These are phyloP conservation scores for Salvia splendens DNA, from an alignment of 257 asterid species.

Conservation along the genomic window DNA sequence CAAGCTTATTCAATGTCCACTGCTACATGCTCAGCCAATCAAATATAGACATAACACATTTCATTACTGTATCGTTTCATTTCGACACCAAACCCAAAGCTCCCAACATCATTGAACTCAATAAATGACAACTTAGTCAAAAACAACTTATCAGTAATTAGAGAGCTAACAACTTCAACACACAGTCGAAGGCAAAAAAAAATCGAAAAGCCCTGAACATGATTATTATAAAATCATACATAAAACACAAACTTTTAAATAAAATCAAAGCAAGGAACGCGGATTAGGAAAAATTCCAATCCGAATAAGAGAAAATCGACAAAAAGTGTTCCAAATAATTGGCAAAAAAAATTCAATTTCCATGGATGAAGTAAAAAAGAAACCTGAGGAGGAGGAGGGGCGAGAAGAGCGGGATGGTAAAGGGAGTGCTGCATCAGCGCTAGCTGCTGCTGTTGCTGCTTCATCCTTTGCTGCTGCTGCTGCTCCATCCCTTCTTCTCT, in stretches of 20 bases:
- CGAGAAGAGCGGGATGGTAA: conserved; percentile 71
- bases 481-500: conserved; percentile 50
- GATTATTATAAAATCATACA: conserved; percentile 1
- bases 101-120: neutral
- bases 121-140: neutral
- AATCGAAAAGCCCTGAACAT: conserved; percentile 3
- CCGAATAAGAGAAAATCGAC: neutral
- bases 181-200: conserved; percentile 6
- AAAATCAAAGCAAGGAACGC: conserved; percentile 7
- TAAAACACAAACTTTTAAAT: neutral
- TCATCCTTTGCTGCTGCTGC: conserved; percentile 65
- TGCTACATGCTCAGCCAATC: neutral
- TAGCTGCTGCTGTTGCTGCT: conserved; percentile 69
- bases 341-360: neutral
- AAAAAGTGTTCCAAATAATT: neutral
- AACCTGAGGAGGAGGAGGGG: conserved; percentile 82
- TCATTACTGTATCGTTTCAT: neutral
- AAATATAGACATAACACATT: neutral
- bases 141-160: conserved; percentile 16
- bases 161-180: conserved; percentile 3
- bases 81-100: neutral
- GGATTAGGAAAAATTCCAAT: neutral
- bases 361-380: neutral
- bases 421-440: conserved; percentile 85
- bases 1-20: neutral